A percentile compares a stretch with the other conserved stretches of the same genome.
Evolutionary conservation across 2,329 filamentous ascomycete genomes (phyloP).

Genomic region (Talaromyces piceae): DNA sequence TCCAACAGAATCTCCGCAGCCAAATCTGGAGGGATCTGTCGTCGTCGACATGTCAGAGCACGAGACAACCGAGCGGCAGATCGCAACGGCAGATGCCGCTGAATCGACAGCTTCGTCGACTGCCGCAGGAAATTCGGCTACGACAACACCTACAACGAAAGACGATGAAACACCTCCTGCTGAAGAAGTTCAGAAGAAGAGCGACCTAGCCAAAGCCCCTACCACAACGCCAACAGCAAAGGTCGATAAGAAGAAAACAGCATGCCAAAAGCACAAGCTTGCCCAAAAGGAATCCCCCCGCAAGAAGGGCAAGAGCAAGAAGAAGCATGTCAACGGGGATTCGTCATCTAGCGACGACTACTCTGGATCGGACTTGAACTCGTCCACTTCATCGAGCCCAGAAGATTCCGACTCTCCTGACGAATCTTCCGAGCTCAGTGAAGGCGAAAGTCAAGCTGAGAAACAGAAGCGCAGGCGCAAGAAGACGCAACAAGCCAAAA

Average conservation of each 20-base stretch:
- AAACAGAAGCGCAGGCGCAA: slow-evolving; percentile 32
- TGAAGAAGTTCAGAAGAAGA: not conserved
- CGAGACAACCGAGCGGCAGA: slow-evolving; percentile 5
- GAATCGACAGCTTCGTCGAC: slow-evolving; percentile 7
- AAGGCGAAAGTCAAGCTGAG: slow-evolving; percentile 20
- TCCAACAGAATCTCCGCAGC: slow-evolving; percentile 1
- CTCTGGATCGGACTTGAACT: slow-evolving; percentile 4
- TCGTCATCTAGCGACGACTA: slow-evolving; percentile 5
- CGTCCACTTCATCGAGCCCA: slow-evolving; percentile 3
- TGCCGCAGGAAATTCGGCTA: slow-evolving; percentile 2
- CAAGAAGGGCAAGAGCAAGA: slow-evolving; percentile 8
- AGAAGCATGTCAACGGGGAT: slow-evolving; percentile 7
- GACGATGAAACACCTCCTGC: not conserved
- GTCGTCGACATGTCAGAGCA: slow-evolving; percentile 6
- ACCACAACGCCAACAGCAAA: not conserved
- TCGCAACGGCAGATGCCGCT: not conserved
- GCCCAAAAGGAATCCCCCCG: not conserved
- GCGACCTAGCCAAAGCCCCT: slow-evolving; percentile 1
- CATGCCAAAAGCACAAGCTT: slow-evolving; percentile 5
- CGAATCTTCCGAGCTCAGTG: slow-evolving; percentile 10
- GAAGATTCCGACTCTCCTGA: slow-evolving; percentile 5
- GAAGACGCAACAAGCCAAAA: slow-evolving; percentile 23
- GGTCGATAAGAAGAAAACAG: slow-evolving; percentile 4
- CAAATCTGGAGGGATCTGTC: not conserved
- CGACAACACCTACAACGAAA: slow-evolving; percentile 1